Base-by-base conservation (phyloP, 2,329 filamentous ascomycete genomes). In the Ceratocystis alfenasii region DNA sequence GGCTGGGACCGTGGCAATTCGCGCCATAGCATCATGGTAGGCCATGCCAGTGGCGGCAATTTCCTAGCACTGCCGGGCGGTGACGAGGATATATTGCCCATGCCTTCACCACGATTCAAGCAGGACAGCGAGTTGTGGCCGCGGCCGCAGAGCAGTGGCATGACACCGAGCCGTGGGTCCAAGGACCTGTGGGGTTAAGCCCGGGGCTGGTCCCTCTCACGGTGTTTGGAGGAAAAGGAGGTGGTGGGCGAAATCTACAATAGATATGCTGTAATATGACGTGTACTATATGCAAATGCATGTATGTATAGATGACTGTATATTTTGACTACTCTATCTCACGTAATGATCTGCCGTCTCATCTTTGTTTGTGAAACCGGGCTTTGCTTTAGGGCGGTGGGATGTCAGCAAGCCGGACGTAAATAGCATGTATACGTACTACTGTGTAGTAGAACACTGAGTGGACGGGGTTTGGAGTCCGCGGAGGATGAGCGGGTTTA, bases 1-100 rank as follows among this genome's bases (percentile, higher is more conserved):
- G 79, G 79, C 3, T 83, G 81, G 80, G 78, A 81, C 66, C 74
- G 75, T 3, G 78, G 79, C 1, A 81, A 80, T 5, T 79, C 81
- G 15, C 75, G 83, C 66, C 77, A 78, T 69, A 84, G 82, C 66
- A 74, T 84, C 66, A 76, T 85, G 69, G 74, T 83, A 50, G 80
- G 78, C 25, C 79, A 80, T 60, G 55, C 66, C 28, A 79, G 79
- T 0, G 72, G 75, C 2, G 80, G 81, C 5, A 78, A 78, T 12
- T 85, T 84, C 70, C 71, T 84, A 66, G 78, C 81, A 5, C 73
- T 85, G 33, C 81, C 82, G 3, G 75, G 74, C 4, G 67, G 69
- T 3, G 70, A 66, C 5, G 22, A 33, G 8, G 65, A 48, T 10
- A n/a, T 17, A 65, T 53, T 36, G 70, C 70, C 44, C 63, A 66